phyloP scores from a whole-genome alignment of 176 grass and related monocot species.

The Raddia guianensis region DNA sequence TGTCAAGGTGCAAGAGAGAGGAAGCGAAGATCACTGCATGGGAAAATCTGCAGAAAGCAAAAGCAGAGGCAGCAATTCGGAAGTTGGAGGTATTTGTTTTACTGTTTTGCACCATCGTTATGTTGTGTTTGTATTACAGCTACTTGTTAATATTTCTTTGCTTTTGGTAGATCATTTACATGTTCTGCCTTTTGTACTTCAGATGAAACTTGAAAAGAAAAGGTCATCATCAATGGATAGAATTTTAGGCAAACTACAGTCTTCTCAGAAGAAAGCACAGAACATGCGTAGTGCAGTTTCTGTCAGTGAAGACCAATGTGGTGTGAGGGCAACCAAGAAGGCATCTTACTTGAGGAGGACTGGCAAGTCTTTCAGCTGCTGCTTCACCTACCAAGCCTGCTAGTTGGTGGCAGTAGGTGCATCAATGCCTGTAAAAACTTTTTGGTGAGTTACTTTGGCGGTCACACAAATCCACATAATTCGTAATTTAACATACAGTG shows the following conservation, averaged over 20 bases:
- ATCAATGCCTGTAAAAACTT: background rate
- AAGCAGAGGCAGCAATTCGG: constrained; percentile 76
- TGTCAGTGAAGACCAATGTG: constrained; percentile 51
- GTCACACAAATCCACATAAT: background rate
- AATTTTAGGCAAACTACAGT: constrained; percentile 78
- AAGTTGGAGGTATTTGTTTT: constrained; percentile 76
- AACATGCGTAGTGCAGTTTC: constrained; percentile 72
- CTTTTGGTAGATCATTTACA: background rate
- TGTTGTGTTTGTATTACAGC: background rate
- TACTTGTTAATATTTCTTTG: background rate
- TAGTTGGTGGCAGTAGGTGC: constrained; percentile 40
- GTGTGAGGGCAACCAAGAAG: constrained; percentile 46
- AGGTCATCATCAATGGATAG: constrained; percentile 91
- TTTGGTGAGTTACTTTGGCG: constrained; percentile 36
- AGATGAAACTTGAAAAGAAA: constrained; percentile 99
- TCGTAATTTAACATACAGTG: background rate
- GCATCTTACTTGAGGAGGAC: constrained; percentile 32
- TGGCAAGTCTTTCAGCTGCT: constrained; percentile 71
- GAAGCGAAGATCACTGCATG: constrained; percentile 90
- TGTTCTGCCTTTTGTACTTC: constrained; percentile 19
- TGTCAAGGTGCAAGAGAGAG: constrained; percentile 77
- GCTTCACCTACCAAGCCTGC: constrained; percentile 70
- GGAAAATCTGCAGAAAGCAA: constrained; percentile 95
- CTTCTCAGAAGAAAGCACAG: constrained; percentile 87
- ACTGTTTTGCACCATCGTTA: background rate